Base-by-base conservation (phyloP, 2,329 filamentous ascomycete species). In the Ceratocystis huliohia region DNA sequence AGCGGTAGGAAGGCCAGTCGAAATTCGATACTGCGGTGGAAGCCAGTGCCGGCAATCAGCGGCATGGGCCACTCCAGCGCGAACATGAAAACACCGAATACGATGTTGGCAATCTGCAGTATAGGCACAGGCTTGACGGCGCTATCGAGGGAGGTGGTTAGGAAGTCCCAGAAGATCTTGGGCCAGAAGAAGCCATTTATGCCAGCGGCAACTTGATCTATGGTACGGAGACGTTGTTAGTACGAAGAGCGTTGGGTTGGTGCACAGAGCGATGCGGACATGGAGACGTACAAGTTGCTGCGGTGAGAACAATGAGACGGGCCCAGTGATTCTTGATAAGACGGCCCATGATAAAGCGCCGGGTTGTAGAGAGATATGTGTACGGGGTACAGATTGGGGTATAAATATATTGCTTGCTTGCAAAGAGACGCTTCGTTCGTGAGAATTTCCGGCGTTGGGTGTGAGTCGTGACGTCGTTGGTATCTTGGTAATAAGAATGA, bases 301-400 rank as follows among this genome's bases (percentile, higher is more conserved):
- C 91, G 33, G 89, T 90, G 74, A 99, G 80, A 76, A 96, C 83
- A 74, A 99, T 94, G 73, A 99, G 86, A 69, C 94, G 88, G 71
- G 91, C 94, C 91, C 91, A 96, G 81, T 99, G 94, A 80, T 97
- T 97, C 83, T 99, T 99, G 80, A 99, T 97, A 74, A 99, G 86
- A 78, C 88, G 94, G 77, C 94, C 94, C 94, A 99, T 99, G 69
- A 71, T 25, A 25, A 25, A 53, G 48, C 37, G 7, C 10, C 10
- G 4, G 13, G 37, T 41, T 13, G 37, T 41, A 41, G 48, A 5
- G 48, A 25, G 7, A 79, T 76, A 10, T 64, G 53, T 59, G 25
- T 59, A 59, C n/a, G 13, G 22, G 20, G 5, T n/a, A 20, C 13
- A 10, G 6, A 13, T 1, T 15, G 45, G 65, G 65, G 68, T 64